These are phyloP conservation scores for Allomyces macrogynus DNA, from an alignment of 192 early-diverging fungal genomes.

Conservation along the genomic window DNA sequence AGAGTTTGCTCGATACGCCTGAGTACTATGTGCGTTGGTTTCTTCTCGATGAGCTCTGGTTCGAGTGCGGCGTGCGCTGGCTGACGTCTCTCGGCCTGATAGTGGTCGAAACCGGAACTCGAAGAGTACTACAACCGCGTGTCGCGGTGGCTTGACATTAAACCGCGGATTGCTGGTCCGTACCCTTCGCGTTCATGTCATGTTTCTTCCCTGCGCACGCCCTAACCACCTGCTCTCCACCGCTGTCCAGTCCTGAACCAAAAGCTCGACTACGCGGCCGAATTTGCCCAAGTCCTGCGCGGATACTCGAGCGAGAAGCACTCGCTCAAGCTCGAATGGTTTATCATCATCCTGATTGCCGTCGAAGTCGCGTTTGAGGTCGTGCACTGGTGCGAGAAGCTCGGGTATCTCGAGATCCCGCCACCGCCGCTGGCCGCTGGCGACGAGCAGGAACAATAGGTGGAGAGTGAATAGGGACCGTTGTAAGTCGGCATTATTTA, in stretches of 20 bases:
- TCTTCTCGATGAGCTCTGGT: no score
- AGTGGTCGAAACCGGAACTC: conserved; percentile 26
- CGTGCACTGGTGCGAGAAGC: not conserved
- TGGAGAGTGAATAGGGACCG: not conserved
- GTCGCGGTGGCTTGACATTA: conserved; percentile 28
- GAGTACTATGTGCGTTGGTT: conserved; percentile 11
- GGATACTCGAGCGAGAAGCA: conserved; percentile 34
- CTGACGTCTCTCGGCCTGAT: not conserved
- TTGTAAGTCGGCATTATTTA: not conserved
- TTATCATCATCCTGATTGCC: conserved; percentile 6
- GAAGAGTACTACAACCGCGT: conserved; percentile 25
- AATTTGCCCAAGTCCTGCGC: conserved; percentile 26
- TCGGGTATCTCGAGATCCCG: not conserved
- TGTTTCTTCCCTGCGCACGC: not conserved
- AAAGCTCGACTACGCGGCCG: conserved; percentile 46
- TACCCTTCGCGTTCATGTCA: no score
- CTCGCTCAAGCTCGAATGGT: conserved; percentile 16
- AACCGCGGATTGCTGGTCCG: conserved; percentile 16
- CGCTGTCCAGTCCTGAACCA: conserved; percentile 24
- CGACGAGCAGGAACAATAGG: not conserved
- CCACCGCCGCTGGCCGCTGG: not conserved
- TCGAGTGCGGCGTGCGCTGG: no score
- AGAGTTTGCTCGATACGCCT: conserved; percentile 30
- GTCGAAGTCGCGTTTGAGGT: not conserved
- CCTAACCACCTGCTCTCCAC: no score